Evolutionary conservation across 176 grass and related monocot species (phyloP).

Genomic region (Carex scoparia): DNA sequence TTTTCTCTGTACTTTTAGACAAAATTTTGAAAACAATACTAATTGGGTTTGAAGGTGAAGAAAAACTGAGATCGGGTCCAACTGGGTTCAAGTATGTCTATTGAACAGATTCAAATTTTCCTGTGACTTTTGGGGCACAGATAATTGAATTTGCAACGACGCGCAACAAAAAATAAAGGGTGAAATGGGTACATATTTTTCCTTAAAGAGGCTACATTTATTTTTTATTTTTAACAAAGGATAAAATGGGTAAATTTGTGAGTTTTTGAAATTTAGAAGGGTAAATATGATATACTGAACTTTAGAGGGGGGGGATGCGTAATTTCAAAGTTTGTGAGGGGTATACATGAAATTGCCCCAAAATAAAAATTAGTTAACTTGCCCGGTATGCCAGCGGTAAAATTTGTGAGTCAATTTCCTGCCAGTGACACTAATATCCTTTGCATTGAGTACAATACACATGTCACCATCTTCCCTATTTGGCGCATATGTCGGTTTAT

Average conservation of each 20-base stretch:
- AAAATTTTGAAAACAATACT: neutral
- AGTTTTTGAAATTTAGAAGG: too few species aligned
- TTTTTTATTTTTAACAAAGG: too few species aligned
- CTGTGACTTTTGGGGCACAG: neutral
- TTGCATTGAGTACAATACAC: constrained; percentile 92
- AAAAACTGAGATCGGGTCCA: too few species aligned
- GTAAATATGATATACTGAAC: too few species aligned
- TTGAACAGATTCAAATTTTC: too few species aligned
- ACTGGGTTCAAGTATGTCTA: too few species aligned
- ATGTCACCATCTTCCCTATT: constrained; percentile 89
- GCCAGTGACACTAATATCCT: constrained; percentile 80
- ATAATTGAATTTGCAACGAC: neutral
- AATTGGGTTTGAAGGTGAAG: neutral
- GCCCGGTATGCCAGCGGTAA: constrained; percentile 95
- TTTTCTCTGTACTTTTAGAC: neutral
- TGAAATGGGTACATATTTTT: too few species aligned
- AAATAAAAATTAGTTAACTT: constrained; percentile 21
- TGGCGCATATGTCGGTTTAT: constrained; percentile 88
- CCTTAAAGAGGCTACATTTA: too few species aligned
- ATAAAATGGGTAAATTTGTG: too few species aligned
- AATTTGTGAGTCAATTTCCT: constrained; percentile 93
- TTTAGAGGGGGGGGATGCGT: too few species aligned
- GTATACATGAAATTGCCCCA: too few species aligned
- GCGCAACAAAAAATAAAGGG: neutral
- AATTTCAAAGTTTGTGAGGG: too few species aligned